Evolutionary conservation across 164 flowering plant species (phyloP), one percentile per base, ranked within the genome.

Genomic region (Magnolia sinica): DNA sequence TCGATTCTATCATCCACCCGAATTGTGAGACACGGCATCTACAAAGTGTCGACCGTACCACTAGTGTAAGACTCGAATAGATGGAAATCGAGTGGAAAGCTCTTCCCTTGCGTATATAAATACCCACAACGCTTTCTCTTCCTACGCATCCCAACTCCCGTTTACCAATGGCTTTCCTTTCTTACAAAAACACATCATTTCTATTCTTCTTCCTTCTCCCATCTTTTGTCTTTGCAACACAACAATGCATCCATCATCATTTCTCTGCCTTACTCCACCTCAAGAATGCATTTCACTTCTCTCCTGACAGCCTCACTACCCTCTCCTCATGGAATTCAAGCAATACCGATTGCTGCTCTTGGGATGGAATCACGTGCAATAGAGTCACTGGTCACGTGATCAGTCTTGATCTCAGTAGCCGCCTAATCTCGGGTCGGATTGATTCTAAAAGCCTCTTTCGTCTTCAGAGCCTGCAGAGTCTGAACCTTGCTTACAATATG

Each of bases 331-430:
- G 92, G 94, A 68, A 72, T 24, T 29, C 58, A 20, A 80, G 65
- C 64, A 29, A 68, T 27, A 24, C 66, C 7, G 84, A 87, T 50
- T 86, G 85, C 68, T 85, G 87, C 50, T 0, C 4, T 4, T 88
- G 91, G 89, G 24, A 31, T 1, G 87, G 91, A 2, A 78, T 87
- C 8, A 69, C 6, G 1, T 86, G 90, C 49, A 81, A 83, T 22
- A 0, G 13, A 37, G 31, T 23, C 19, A 10, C 31, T 22, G 87
- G 89, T 18, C 81, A 67, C 45, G 87, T 87, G 7, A 76, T 61
- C 9, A 72, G 78, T 4, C 76, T 88, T 13, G 82, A 86, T 73
- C 81, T 88, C 63, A 84, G 81, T 27, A 10, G 9, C 5, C 82
- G 81, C 71, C 31, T 31, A 0, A 85, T 89, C 59, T 14, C 70